Percentiles rank a stretch among this genome's conserved stretches.
These are phyloP conservation scores for Kwoniella dejecticola DNA, from an alignment of 768 basidiomycete species.

Conservation along the genomic window DNA sequence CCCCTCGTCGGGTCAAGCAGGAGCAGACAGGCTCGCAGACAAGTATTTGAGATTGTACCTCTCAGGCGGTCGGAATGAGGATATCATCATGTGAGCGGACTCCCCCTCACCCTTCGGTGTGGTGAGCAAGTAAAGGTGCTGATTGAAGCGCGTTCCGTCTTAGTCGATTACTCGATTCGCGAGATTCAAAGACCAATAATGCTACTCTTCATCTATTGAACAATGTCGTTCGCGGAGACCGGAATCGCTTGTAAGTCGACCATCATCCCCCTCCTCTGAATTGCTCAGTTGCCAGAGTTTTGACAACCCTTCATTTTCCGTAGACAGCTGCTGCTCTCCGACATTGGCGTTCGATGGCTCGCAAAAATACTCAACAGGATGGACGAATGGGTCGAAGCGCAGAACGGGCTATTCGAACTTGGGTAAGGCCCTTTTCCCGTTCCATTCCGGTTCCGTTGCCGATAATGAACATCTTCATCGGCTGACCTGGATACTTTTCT, in stretches of 20 bases:
- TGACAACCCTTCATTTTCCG: too few species aligned
- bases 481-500: too few species aligned
- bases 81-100: slow-evolving; percentile 68
- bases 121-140: too few species aligned
- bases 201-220: slow-evolving; percentile 70
- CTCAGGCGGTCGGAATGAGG: slow-evolving; percentile 66
- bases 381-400: slow-evolving; percentile 69
- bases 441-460: too few species aligned
- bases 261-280: too few species aligned
- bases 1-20: slow-evolving; percentile 62
- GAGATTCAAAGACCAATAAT: slow-evolving; percentile 65
- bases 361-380: slow-evolving; percentile 71
- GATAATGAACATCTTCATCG: too few species aligned
- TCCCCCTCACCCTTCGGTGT: background rate
- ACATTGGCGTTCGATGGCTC: slow-evolving; percentile 61
- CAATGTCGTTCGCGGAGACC: slow-evolving; percentile 69
- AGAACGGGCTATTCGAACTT: slow-evolving; percentile 71
- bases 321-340: slow-evolving; percentile 28
- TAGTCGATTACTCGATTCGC: slow-evolving; percentile 64
- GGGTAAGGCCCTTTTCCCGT: slow-evolving; percentile 60
- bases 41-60: slow-evolving; percentile 62
- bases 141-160: too few species aligned
- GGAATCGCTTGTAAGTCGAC: slow-evolving; percentile 62
- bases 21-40: slow-evolving; percentile 66
- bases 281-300: too few species aligned